Percentiles rank a stretch among this genome's conserved stretches.
These are phyloP conservation scores for Nemania bipapillata DNA, from an alignment of 2,329 filamentous ascomycete genomes.

Conservation along the genomic window DNA sequence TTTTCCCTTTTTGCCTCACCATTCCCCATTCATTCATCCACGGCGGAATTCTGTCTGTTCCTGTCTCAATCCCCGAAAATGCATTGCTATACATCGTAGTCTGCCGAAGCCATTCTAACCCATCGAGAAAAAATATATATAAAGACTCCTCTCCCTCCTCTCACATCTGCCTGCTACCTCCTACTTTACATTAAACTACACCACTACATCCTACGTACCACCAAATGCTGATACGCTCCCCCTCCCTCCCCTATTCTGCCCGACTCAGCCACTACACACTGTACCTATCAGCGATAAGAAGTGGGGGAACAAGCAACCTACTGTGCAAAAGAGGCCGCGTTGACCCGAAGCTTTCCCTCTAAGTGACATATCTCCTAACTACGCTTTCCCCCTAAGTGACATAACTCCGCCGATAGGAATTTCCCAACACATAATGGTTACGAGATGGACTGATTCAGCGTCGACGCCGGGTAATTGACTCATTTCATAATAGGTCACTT, in stretches of 20 bases:
- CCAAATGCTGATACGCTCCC: background rate
- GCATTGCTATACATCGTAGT: background rate
- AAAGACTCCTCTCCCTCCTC: background rate
- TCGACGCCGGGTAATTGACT: background rate
- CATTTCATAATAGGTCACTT: background rate
- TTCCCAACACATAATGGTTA: slow-evolving; percentile 21
- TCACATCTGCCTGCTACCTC: background rate
- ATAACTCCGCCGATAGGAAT: slow-evolving; percentile 20
- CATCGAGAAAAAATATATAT: background rate
- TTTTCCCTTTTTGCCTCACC: slow-evolving; percentile 22
- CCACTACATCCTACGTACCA: background rate
- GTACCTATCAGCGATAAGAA: slow-evolving; percentile 10
- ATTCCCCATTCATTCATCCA: background rate
- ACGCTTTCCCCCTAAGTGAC: slow-evolving; percentile 38
- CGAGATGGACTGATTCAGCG: slow-evolving; percentile 9
- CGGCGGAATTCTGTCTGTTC: background rate
- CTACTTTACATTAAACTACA: background rate
- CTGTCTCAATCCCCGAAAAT: slow-evolving; percentile 15
- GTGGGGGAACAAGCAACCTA: background rate
- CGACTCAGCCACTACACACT: slow-evolving; percentile 15
- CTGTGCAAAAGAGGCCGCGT: slow-evolving; percentile 30
- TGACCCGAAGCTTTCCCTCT: slow-evolving; percentile 41
- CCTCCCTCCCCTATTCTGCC: background rate
- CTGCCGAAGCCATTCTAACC: background rate
- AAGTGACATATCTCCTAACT: slow-evolving; percentile 38